These are phyloP conservation scores for Erodium maritimum DNA, from an alignment of 345 rosid genomes.

Conservation along the genomic window DNA sequence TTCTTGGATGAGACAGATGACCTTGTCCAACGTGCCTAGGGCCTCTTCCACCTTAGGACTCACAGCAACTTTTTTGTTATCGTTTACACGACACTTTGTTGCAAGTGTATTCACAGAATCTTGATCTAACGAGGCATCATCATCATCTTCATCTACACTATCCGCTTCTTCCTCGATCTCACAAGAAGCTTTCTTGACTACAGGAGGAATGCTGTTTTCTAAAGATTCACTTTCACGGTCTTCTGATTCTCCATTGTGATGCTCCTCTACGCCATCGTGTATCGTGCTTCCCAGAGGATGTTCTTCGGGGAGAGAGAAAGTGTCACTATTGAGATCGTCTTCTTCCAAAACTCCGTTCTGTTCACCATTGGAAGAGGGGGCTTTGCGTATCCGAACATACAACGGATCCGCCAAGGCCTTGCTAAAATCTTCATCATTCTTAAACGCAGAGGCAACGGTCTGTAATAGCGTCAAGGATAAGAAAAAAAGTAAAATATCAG, in stretches of 20 bases:
- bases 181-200: slow-evolving; percentile 19
- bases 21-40: slow-evolving; percentile 61
- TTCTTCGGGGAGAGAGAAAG: slow-evolving; percentile 9
- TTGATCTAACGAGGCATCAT: slow-evolving; percentile 13
- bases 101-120: too few relatives aligned
- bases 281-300: slow-evolving; percentile 3
- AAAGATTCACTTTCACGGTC: too few relatives aligned
- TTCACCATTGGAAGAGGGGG: slow-evolving; percentile 31
- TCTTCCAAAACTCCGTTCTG: slow-evolving; percentile 17
- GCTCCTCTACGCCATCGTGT: too few relatives aligned
- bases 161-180: slow-evolving; percentile 72
- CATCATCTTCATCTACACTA: slow-evolving; percentile 11
- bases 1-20: slow-evolving; percentile 39
- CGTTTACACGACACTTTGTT: slow-evolving; percentile 12
- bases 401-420: slow-evolving; percentile 58
- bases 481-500: too few relatives aligned
- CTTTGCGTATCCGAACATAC: slow-evolving; percentile 41
- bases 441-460: slow-evolving; percentile 59
- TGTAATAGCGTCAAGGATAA: slow-evolving; percentile 20
- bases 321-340: slow-evolving; percentile 15
- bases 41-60: slow-evolving; percentile 69
- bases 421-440: slow-evolving; percentile 47
- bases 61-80: slow-evolving; percentile 22
- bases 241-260: slow-evolving; percentile 11
- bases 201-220: slow-evolving; percentile 4